Evolutionary conservation across 2,329 filamentous ascomycete species (phyloP), one percentile per base, ranked within the genome.

Genomic region (Penicillium thymicola): DNA sequence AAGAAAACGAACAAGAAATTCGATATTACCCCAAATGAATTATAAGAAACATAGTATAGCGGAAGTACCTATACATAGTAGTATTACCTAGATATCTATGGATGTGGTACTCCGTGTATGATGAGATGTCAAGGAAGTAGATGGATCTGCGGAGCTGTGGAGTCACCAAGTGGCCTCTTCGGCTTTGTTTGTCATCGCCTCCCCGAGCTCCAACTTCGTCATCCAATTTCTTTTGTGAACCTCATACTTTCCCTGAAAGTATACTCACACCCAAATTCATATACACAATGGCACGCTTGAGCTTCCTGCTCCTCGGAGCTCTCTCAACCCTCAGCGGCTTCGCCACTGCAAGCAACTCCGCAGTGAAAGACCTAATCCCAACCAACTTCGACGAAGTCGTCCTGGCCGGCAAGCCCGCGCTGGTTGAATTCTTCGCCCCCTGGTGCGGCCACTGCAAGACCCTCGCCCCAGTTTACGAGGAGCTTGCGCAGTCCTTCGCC

Each of bases 361-460:
- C 90, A 55, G 94, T 99, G 62, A 81, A 96, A 67, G 93, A 97
- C 75, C 87, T 99, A 59, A 86, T 89, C 58, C 92, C 93, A 54
- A 80, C 81, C 68, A 99, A 97, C 81, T 99, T 99, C 75, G 93
- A 97, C 80, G 79, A 88, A 46, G 82, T 96, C 54, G 91, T 96
- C 62, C 82, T 96, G 59, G 86, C 90, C 44, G 92, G 92, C 76
- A 97, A 96, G 81, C 93, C 94, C 42, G 92, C 94, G 0, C 87
- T 99, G 27, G 92, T 97, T 67, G 92, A 97, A 76, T 99, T 99
- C 84, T 97, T 96, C 72, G 94, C 94, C 34, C 92, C 93, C 25
- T 99, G 94, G 94, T 99, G 94, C 72, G 95, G 94, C 32, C 94
- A 99, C 83, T 99, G 94, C 90, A 97, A 97, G 85, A 96, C 81